phyloP scores from a whole-genome alignment of 176 grass and related monocot genomes.

The Eremochloa ophiuroides region DNA sequence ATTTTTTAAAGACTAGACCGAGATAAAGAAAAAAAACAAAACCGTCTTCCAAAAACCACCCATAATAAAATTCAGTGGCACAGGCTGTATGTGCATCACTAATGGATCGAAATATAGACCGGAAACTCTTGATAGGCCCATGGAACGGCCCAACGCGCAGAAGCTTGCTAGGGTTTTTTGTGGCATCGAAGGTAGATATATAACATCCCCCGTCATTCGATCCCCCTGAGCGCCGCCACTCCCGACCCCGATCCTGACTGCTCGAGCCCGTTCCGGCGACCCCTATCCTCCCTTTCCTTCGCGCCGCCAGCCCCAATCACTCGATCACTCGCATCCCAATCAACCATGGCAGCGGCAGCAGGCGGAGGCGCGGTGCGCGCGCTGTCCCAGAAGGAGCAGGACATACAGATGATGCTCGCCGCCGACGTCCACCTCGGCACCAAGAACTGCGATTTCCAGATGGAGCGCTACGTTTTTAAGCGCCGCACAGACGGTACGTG shows the following conservation, averaged over 20 bases:
- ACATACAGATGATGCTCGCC: conserved; percentile 94
- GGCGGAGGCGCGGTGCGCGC: conserved; percentile 9
- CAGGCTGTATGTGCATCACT: too few relatives aligned
- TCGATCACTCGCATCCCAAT: neutral
- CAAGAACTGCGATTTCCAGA: conserved; percentile 98
- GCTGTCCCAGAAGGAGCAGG: conserved; percentile 79
- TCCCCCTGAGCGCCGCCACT: conserved; percentile 24
- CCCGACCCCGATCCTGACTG: neutral
- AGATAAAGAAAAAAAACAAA: too few relatives aligned
- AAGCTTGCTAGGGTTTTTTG: conserved; percentile 54
- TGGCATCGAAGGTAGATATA: neutral
- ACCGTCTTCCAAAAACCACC: too few relatives aligned
- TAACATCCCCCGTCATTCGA: neutral
- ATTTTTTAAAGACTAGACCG: too few relatives aligned
- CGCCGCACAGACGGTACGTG: conserved; percentile 68
- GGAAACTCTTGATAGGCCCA: neutral
- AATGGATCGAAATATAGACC: neutral
- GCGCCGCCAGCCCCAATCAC: neutral
- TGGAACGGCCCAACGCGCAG: neutral
- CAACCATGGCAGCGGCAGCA: conserved; percentile 58
- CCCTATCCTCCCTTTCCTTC: neutral
- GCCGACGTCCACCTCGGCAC: conserved; percentile 95
- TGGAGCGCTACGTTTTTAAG: conserved; percentile 95
- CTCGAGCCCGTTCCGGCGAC: neutral
- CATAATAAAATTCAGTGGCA: too few relatives aligned